phyloP scores from a whole-genome alignment of 179 eudicot species.

The Heliamphora pulchella region DNA sequence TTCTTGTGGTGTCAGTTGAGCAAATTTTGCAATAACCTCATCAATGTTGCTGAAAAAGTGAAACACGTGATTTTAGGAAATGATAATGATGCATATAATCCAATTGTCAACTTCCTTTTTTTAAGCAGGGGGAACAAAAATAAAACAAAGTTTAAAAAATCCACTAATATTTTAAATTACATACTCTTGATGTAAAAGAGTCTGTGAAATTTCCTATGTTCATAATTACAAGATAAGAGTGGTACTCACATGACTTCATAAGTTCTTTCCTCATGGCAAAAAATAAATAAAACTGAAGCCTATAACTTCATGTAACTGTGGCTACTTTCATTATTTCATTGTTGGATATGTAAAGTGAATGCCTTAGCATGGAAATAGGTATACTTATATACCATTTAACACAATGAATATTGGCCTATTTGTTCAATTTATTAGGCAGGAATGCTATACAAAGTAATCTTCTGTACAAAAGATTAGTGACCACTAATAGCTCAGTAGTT shows the following conservation, averaged over 20 bases:
- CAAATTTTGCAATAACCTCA: conserved; percentile 77
- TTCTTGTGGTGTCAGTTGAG: conserved; percentile 77
- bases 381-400: no score
- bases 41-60: conserved; percentile 60
- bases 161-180: no score
- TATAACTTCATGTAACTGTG: not conserved
- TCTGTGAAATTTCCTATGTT: not conserved
- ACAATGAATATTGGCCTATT: no score
- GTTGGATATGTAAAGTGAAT: no score
- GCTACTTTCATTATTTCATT: not conserved
- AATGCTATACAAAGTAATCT: not conserved
- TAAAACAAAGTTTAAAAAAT: no score
- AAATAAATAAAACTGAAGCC: no score
- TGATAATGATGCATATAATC: no score
- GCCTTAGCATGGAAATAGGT: no score
- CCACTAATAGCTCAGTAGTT: not conserved
- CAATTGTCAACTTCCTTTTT: no score
- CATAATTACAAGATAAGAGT: not conserved
- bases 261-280: not conserved
- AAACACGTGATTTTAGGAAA: not conserved
- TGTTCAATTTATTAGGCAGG: not conserved
- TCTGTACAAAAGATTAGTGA: no score
- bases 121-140: no score
- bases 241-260: not conserved
- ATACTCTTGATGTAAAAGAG: no score